These are phyloP conservation scores for Beauveria asiatica DNA, from an alignment of 2,329 filamentous ascomycete genomes.

Conservation along the genomic window DNA sequence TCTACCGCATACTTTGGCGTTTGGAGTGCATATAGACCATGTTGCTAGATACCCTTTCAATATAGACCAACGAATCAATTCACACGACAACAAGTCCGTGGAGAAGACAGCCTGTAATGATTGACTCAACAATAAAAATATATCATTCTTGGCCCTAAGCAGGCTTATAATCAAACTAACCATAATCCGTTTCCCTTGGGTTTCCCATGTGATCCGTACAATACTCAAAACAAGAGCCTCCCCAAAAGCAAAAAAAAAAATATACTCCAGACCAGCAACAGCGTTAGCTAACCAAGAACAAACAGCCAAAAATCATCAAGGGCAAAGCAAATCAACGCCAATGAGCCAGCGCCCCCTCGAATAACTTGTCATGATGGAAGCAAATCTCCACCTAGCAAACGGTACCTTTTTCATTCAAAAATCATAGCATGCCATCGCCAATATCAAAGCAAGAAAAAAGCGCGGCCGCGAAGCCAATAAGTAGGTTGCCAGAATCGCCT, in stretches of 20 bases:
- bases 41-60: conserved; percentile 5
- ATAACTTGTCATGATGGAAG: conserved; percentile 16
- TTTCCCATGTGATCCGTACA: conserved; percentile 6
- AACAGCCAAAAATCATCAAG: conserved; percentile 10
- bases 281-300: conserved; percentile 16
- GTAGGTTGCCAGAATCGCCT: conserved; percentile 7
- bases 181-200: conserved; percentile 1
- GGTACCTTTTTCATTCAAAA: conserved; percentile 19
- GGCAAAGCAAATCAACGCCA: conserved; percentile 14
- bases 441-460: background rate
- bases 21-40: conserved; percentile 2
- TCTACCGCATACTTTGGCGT: conserved; percentile 2
- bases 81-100: background rate
- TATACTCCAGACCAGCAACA: conserved; percentile 9
- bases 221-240: conserved; percentile 4
- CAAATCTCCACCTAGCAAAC: conserved; percentile 1
- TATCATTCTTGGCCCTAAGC: conserved; percentile 5
- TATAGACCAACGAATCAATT: background rate
- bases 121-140: background rate
- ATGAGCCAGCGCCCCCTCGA: conserved; percentile 14
- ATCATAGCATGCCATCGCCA: conserved; percentile 9
- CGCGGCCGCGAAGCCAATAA: conserved; percentile 5
- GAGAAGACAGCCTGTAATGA: too few relatives aligned
- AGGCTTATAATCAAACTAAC: conserved; percentile 4
- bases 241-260: conserved; percentile 12